These are phyloP conservation scores for Pichia nakasei DNA, from an alignment of 805 yeast species.

Conservation along the genomic window DNA sequence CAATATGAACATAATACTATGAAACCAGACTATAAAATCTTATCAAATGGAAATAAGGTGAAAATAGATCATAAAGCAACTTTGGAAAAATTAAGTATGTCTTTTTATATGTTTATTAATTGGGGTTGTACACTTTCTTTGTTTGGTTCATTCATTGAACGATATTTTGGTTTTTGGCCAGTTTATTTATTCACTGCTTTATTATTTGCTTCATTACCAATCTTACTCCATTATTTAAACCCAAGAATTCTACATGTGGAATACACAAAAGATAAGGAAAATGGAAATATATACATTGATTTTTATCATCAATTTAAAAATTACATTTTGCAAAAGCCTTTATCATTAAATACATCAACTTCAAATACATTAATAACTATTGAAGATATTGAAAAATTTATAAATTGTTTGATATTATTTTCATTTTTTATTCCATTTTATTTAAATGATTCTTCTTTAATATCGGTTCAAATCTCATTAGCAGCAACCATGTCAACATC, in stretches of 20 bases:
- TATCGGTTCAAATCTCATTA: slow-evolving; percentile 39
- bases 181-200: slow-evolving; percentile 45
- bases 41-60: slow-evolving; percentile 42
- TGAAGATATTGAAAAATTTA: slow-evolving; percentile 33
- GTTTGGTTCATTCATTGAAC: slow-evolving; percentile 40
- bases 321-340: background rate
- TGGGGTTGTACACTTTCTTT: slow-evolving; percentile 43
- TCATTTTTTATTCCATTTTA: slow-evolving; percentile 32
- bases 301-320: slow-evolving; percentile 2
- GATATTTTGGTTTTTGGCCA: slow-evolving; percentile 42
- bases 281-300: slow-evolving; percentile 14
- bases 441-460: slow-evolving; percentile 38
- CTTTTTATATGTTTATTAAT: slow-evolving; percentile 46
- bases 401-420: slow-evolving; percentile 37
- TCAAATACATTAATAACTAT: slow-evolving; percentile 21
- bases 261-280: background rate
- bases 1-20: slow-evolving; percentile 53
- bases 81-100: slow-evolving; percentile 30
- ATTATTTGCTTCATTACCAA: slow-evolving; percentile 39
- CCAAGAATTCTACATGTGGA: slow-evolving; percentile 28
- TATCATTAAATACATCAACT: background rate
- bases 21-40: slow-evolving; percentile 34
- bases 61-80: slow-evolving; percentile 41
- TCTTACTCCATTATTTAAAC: slow-evolving; percentile 31
- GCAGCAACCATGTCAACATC: slow-evolving; percentile 44